Percentiles rank a stretch among this genome's conserved stretches.
These are phyloP conservation scores for Parietichytrium sp. DNA, from an alignment of 108 stramenopile genomes.

Conservation along the genomic window DNA sequence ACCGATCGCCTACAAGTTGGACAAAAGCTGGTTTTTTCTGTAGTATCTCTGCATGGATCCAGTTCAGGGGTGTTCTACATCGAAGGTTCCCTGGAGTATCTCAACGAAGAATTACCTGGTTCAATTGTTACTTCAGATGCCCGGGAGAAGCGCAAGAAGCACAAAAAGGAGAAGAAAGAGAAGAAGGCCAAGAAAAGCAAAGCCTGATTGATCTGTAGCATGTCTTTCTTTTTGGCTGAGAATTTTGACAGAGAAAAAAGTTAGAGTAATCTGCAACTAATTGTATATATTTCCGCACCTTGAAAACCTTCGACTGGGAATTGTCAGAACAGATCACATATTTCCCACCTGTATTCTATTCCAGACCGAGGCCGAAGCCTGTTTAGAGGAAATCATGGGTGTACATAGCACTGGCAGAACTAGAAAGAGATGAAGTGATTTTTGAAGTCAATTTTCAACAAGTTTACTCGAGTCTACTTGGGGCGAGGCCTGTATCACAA, in stretches of 20 bases:
- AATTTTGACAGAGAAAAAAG: not conserved
- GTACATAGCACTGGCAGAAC: no score
- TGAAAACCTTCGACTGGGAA: not conserved
- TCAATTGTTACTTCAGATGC: no score
- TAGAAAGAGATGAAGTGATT: no score
- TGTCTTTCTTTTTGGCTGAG: not conserved
- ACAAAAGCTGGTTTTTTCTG: not conserved
- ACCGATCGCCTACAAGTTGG: not conserved
- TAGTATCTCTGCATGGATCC: not conserved
- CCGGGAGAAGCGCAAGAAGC: conserved; percentile 10
- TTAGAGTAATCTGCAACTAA: not conserved
- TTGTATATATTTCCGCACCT: no score
- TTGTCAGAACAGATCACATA: not conserved
- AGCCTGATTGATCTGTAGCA: no score
- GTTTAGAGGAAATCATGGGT: no score
- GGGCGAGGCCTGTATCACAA: no score
- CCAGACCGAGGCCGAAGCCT: no score
- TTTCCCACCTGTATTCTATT: no score
- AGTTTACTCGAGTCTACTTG: no score
- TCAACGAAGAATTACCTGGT: no score
- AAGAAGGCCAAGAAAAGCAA: conserved; percentile 2
- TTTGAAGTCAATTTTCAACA: no score
- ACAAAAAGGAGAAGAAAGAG: conserved; percentile 26
- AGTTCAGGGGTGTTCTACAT: conserved; percentile 1
- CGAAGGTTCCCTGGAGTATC: not conserved